These are phyloP conservation scores for Solanum appendiculatum DNA, from an alignment of 257 asterid species.

Conservation along the genomic window DNA sequence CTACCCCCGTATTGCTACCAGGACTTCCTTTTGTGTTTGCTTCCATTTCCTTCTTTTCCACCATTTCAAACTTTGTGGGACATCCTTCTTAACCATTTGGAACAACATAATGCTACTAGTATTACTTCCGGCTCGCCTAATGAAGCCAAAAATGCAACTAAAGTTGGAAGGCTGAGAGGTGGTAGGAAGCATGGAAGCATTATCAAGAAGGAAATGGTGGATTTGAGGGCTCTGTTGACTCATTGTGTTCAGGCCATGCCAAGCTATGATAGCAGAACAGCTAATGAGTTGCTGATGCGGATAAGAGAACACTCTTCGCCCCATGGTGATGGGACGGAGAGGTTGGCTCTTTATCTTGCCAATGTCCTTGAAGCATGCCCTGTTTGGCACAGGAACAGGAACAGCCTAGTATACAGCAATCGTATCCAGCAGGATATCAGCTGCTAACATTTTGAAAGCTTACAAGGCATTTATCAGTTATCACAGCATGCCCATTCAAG, in stretches of 20 bases:
- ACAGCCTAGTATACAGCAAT: conserved; percentile 9
- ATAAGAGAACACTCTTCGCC: conserved; percentile 30
- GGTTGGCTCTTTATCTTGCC: conserved; percentile 24
- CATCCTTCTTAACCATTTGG: neutral
- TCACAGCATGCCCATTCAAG: conserved; percentile 24
- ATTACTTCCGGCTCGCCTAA: neutral
- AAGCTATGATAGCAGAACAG: conserved; percentile 14
- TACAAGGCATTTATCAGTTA: conserved; percentile 9
- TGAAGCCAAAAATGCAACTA: conserved; percentile 4
- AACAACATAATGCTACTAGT: neutral
- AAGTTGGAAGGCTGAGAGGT: conserved; percentile 12
- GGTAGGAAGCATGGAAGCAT: conserved; percentile 6
- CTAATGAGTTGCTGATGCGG: conserved; percentile 16
- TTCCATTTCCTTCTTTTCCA: too few species aligned
- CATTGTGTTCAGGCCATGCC: conserved; percentile 33
- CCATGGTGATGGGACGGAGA: conserved; percentile 27
- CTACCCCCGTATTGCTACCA: too few species aligned
- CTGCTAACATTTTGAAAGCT: conserved; percentile 19
- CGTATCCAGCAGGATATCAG: conserved; percentile 10
- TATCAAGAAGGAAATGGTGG: conserved; percentile 15
- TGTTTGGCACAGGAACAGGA: conserved; percentile 26
- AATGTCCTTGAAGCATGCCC: conserved; percentile 28
- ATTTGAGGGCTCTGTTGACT: conserved; percentile 17
- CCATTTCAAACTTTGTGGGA: too few species aligned
- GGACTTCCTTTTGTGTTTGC: too few species aligned